Conservation (phyloP, 2,329 filamentous ascomycete species). For the Pseudogymnoascus sp. region DNA sequence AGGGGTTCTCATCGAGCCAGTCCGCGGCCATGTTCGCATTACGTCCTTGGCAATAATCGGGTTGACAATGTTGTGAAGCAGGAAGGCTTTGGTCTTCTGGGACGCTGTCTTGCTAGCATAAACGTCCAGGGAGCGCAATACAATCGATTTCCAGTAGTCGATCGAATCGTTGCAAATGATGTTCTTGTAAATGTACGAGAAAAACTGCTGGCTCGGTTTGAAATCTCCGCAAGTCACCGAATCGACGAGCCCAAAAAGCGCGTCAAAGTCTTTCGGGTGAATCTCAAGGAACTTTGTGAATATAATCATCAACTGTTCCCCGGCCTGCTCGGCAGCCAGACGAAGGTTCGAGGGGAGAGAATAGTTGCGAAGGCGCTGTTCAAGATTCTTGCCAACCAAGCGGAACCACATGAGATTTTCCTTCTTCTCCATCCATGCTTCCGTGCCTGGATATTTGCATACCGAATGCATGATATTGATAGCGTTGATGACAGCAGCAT, state of each 20-base stretch:
- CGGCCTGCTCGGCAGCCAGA: slow-evolving; percentile 79
- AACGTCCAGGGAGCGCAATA: slow-evolving; percentile 78
- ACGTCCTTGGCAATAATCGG: slow-evolving; percentile 96
- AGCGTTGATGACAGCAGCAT: slow-evolving; percentile 69
- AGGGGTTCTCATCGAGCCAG: slow-evolving; percentile 48
- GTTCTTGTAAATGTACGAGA: slow-evolving; percentile 73
- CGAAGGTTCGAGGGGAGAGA: slow-evolving; percentile 64
- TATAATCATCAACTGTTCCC: slow-evolving; percentile 78
- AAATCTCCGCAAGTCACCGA: slow-evolving; percentile 76
- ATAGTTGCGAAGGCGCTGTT: slow-evolving; percentile 63
- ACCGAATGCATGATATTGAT: slow-evolving; percentile 80
- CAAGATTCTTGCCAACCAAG: slow-evolving; percentile 66
- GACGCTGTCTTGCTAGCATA: slow-evolving; percentile 72
- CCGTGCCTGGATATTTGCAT: slow-evolving; percentile 54
- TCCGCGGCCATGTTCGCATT: slow-evolving; percentile 65
- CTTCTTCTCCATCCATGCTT: slow-evolving; percentile 63
- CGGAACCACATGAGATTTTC: slow-evolving; percentile 54
- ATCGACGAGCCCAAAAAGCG: slow-evolving; percentile 77
- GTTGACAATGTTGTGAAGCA: slow-evolving; percentile 87
- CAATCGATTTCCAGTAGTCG: slow-evolving; percentile 74
- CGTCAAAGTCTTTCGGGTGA: slow-evolving; percentile 69
- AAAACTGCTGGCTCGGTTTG: slow-evolving; percentile 65
- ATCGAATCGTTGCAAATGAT: slow-evolving; percentile 80
- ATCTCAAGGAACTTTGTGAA: slow-evolving; percentile 72
- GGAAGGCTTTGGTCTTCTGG: slow-evolving; percentile 87